Conservation (phyloP, 2,329 filamentous ascomycete genomes). For the Aureobasidium sp. region DNA sequence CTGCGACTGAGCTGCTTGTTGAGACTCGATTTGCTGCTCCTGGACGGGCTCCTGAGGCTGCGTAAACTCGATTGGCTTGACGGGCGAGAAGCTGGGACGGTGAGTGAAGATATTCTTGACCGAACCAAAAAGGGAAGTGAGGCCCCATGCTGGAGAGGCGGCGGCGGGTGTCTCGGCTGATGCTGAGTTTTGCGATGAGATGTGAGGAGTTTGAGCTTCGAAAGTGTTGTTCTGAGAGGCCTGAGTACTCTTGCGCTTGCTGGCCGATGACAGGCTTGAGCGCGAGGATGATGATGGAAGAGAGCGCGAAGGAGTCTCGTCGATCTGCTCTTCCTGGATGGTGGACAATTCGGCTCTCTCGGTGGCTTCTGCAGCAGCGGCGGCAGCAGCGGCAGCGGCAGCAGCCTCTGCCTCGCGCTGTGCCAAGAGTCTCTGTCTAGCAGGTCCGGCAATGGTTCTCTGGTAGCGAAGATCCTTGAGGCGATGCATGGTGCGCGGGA, state of each 20-base stretch:
- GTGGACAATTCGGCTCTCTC: background rate
- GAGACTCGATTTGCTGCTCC: background rate
- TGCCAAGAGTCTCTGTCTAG: background rate
- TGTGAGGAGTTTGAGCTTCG: background rate
- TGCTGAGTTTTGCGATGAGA: background rate
- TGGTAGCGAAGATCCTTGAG: background rate
- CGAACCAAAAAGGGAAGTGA: constrained; percentile 11
- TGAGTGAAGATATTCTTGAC: constrained; percentile 6
- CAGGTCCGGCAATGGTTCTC: background rate
- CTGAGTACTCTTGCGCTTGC: background rate
- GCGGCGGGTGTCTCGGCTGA: background rate
- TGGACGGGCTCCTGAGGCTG: background rate
- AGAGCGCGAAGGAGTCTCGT: constrained; percentile 1
- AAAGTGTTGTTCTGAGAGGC: background rate
- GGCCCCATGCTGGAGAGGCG: constrained; percentile 12
- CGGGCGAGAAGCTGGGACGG: constrained; percentile 3
- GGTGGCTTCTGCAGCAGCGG: background rate
- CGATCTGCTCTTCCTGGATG: background rate
- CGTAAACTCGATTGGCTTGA: background rate
- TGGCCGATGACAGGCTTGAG: background rate
- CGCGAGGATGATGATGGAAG: background rate
- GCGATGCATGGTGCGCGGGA: constrained; percentile 3
- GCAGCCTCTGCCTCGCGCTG: background rate
- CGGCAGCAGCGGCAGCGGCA: background rate
- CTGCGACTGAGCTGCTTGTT: background rate